Evolutionary conservation across 2,329 filamentous ascomycete species (phyloP), one percentile per base, ranked within the genome.

Genomic region (Aureobasidium sp.): DNA sequence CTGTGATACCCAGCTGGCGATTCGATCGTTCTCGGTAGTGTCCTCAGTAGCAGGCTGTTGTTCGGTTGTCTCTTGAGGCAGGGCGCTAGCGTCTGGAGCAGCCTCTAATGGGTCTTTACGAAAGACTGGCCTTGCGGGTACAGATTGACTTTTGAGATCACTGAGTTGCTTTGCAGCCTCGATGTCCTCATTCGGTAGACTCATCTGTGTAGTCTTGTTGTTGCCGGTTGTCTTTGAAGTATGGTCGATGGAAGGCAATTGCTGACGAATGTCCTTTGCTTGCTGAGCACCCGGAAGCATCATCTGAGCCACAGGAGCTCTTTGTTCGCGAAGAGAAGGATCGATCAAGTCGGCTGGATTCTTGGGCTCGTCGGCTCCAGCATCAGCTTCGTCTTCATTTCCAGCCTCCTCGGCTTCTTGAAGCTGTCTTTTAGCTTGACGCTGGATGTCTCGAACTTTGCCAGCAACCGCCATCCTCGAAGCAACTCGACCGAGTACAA

Each of bases 121-220:
- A 22, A 54, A 54, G 15, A 42, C 37, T 29, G 50, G 50, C n/a
- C 50, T 40, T 31, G 50, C 50, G 2, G 49, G 49, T 19, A 29
- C 27, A n/a, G 27, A 29, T 33, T 29, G 22, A 19, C 27, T 33
- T 35, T 35, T 57, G n/a, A 57, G 53, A 35, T 17, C n/a, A 11
- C 53, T 44, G 40, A 57, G 53, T 45, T 57, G 53, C 7, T 57
- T 57, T 22, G 53, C 53, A 35, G 53, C 53, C 22, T 57, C 53
- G 19, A 57, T 57, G 3, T 57, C 53, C 40, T 22, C 53, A 19
- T 35, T 39, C 8, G 39, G 53, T 3, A 24, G n/a, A 17, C n/a
- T n/a, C 12, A 22, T 22, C n/a, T 57, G 29, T 0, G 52, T 17
- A 56, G 39, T 24, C n/a, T 57, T 40, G 19, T 17, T 48, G 14